phyloP scores from a whole-genome alignment of 306 rosid species.

The Fragaria nilgerrensis region DNA sequence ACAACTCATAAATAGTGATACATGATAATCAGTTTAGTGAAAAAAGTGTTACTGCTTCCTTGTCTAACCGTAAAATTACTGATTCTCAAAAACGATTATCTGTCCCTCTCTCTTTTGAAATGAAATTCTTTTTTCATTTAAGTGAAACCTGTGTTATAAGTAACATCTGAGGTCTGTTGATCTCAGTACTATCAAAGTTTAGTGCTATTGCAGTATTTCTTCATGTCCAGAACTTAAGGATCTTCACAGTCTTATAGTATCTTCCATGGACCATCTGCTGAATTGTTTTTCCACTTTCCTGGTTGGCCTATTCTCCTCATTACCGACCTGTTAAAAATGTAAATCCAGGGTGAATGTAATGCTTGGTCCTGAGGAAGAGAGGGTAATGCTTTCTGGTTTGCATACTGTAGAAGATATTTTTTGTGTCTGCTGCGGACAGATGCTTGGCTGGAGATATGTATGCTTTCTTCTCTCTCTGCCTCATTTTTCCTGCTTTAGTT shows the following conservation, averaged over 20 bases:
- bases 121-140: not conserved
- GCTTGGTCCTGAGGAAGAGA: slow-evolving; percentile 62
- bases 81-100: not conserved
- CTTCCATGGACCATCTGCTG: not conserved
- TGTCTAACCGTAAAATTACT: not conserved
- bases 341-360: slow-evolving; percentile 65
- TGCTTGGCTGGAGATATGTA: slow-evolving; percentile 97
- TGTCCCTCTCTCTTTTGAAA: not conserved
- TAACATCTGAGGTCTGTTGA: not conserved
- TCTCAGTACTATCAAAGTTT: not conserved
- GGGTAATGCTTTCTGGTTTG: slow-evolving; percentile 73
- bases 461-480: slow-evolving; percentile 31
- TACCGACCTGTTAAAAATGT: slow-evolving; percentile 20
- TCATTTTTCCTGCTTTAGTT: not conserved
- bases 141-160: not conserved
- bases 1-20: too few relatives aligned
- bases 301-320: slow-evolving; percentile 9
- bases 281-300: slow-evolving; percentile 14
- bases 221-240: not conserved
- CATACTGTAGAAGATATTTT: slow-evolving; percentile 86
- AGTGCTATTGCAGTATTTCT: not conserved
- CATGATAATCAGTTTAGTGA: not conserved
- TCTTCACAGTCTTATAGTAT: not conserved
- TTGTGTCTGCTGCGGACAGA: slow-evolving; percentile 84
- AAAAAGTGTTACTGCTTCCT: not conserved